Base-by-base conservation (phyloP, 2,329 filamentous ascomycete genomes). In the Verticillium nonalfalfae region DNA sequence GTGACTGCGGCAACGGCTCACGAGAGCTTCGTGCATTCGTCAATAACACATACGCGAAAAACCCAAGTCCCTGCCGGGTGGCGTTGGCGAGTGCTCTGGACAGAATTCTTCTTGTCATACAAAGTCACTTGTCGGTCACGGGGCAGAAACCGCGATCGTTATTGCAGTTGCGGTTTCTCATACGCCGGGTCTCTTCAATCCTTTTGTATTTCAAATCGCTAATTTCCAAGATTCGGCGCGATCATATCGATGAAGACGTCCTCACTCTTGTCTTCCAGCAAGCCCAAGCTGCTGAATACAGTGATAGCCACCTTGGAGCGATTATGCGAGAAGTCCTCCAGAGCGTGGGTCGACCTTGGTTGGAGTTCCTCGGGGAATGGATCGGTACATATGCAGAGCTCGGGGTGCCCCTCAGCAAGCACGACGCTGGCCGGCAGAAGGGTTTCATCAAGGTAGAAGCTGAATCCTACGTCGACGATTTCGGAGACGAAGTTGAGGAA, bases 341-440 rank as follows among this genome's bases (percentile, higher is more conserved):
- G 55, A 79, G 83, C 45, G 85, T 89, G 1, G 85, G 85, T 1
- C 74, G 75, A 34, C 89, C 89, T 0, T 93, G 88, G 84, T 76
- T 90, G 9, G 81, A 86, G 59, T 82, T 88, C 59, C 78, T 90
- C 7, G 83, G 89, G 66, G 85, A 88, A 68, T 95, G 91, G 90
- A 85, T 93, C 63, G 91, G 91, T 0, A 81, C 91, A 11, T 81
- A 78, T 63, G 75, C 78, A 2, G 86, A 90, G 66, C 76, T 80
- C 39, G 83, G 84, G 1, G 74, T 84, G 11, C 80, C 80, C 0
- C 68, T 87, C 35, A 78, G 79, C 5, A 86, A 80, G 68, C 70
- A 78, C 59, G 70, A 70, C 39, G 56, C 75, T 3, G 77, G 79
- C 18, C 71, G 74, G 40, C 78, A 72, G 61, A 85, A 83, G 66